Conservation (phyloP, 805 yeast species). For the Candida multigemmis region DNA sequence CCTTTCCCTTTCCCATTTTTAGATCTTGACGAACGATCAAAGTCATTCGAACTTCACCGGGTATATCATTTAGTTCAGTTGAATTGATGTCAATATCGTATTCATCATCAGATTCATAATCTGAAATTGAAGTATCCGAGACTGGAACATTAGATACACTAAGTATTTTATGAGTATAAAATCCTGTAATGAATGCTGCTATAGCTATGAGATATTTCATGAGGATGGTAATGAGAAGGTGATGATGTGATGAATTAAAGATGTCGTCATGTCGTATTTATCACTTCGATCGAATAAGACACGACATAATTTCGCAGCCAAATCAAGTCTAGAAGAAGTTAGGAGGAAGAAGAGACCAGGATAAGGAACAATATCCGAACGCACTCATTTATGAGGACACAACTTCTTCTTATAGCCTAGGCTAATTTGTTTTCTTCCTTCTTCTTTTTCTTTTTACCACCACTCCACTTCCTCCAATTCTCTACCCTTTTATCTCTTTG, state of each 20-base stretch:
- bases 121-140: constrained; percentile 1
- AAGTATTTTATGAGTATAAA: neutral
- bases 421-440: too few species aligned
- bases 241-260: neutral
- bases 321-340: too few species aligned
- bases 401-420: too few species aligned
- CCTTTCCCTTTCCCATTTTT: constrained; percentile 89
- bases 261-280: too few species aligned
- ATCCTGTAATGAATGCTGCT: neutral
- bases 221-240: neutral
- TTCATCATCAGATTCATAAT: constrained; percentile 39
- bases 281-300: too few species aligned
- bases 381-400: too few species aligned
- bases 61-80: constrained; percentile 48
- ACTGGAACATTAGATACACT: neutral
- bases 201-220: too few species aligned
- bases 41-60: constrained; percentile 83
- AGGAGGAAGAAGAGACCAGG: too few species aligned
- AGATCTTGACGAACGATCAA: constrained; percentile 81
- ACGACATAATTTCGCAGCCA: too few species aligned
- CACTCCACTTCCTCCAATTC: constrained; percentile 41
- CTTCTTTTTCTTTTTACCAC: constrained; percentile 24
- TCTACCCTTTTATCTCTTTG: constrained; percentile 47
- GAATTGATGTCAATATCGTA: constrained; percentile 53
- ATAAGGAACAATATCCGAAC: too few species aligned